Percentiles rank a stretch among this genome's conserved stretches.
These are phyloP conservation scores for Amesomyces nigricolor DNA, from an alignment of 2,329 filamentous ascomycete genomes.

Conservation along the genomic window DNA sequence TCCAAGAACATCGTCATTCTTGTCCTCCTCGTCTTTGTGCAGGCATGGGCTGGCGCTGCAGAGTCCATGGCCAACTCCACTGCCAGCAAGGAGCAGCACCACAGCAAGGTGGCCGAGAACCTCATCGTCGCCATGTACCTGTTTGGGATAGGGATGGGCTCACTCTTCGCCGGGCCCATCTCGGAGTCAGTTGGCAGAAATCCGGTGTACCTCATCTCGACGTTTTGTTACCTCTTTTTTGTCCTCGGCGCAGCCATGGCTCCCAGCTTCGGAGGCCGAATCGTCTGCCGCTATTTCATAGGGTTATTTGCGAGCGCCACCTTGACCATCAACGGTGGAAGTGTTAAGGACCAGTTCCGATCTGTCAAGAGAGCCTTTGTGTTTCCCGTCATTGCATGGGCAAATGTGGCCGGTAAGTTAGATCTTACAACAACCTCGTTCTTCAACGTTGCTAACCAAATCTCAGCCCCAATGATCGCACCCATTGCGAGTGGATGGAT, in stretches of 20 bases:
- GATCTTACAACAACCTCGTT: neutral
- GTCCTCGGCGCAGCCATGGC: constrained; percentile 43
- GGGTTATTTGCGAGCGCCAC: constrained; percentile 38
- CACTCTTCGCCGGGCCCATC: constrained; percentile 43
- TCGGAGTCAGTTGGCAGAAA: constrained; percentile 46
- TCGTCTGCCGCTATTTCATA: constrained; percentile 45
- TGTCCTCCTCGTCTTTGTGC: constrained; percentile 40
- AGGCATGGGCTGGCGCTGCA: constrained; percentile 43
- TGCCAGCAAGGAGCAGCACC: constrained; percentile 37
- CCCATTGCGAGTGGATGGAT: constrained; percentile 43
- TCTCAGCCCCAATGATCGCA: constrained; percentile 34
- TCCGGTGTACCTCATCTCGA: constrained; percentile 42
- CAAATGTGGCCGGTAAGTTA: constrained; percentile 34
- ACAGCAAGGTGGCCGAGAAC: constrained; percentile 39
- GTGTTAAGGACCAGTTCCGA: constrained; percentile 44
- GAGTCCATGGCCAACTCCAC: constrained; percentile 41
- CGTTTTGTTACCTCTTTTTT: constrained; percentile 43
- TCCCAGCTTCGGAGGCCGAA: constrained; percentile 41
- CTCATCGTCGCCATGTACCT: constrained; percentile 43
- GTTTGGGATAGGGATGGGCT: constrained; percentile 44
- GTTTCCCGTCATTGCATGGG: constrained; percentile 46
- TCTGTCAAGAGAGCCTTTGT: constrained; percentile 43
- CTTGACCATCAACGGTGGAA: constrained; percentile 36
- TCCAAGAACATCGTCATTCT: constrained; percentile 33
- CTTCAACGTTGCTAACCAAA: neutral